Base-by-base conservation (phyloP, 768 basidiomycete genomes). In the Phaffia australis region DNA sequence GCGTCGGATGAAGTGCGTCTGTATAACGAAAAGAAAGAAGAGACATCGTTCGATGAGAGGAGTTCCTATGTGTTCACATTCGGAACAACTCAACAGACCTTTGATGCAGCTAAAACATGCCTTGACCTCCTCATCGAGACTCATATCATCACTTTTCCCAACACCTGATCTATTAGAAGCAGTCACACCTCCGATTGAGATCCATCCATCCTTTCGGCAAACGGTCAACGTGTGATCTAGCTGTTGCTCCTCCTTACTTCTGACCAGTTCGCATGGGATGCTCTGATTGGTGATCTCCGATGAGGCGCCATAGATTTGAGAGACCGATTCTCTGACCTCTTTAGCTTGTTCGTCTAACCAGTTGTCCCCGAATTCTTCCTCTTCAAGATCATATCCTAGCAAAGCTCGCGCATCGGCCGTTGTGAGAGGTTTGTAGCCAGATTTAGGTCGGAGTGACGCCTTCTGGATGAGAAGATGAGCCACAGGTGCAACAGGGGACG, bases 381-480 rank as follows among this genome's bases (percentile, higher is more conserved):
- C 49, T 23, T 66, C 63, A 7, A 64, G 27, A 50, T 70, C 70
- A 21, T 73, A 50, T 18, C 71, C 72, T 23, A 77, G 59, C 65
- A 75, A 69, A n/a, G 65, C 64, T 46, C 74, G 68, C 35, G 75
- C 59, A 48, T 73, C 68, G 8, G 47, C 32, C 1, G 67, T 64
- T 0, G 67, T 71, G 4, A 73, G 75, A n/a, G 56, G 56, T 1
- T 25, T 50, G 70, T 72, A 73, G 3, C 64, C 70, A 7, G 51
- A 51, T 66, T 93, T 97, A 6, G 78, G 71, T 67, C 81, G 80
- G 35, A 97, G 78, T 3, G 76, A 73, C 0, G 88, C 90, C 8
- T 78, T 74, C 72, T 86, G 86, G 66, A 98, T 82, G 64, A 88
- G 83, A 21, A 98, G 78, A 77, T 87, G 97, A 18, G 95, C 94